Percentiles rank a stretch among this genome's conserved stretches.
Evolutionary conservation across 768 basidiomycete species (phyloP).

Genomic region (Hygrophorus russula): DNA sequence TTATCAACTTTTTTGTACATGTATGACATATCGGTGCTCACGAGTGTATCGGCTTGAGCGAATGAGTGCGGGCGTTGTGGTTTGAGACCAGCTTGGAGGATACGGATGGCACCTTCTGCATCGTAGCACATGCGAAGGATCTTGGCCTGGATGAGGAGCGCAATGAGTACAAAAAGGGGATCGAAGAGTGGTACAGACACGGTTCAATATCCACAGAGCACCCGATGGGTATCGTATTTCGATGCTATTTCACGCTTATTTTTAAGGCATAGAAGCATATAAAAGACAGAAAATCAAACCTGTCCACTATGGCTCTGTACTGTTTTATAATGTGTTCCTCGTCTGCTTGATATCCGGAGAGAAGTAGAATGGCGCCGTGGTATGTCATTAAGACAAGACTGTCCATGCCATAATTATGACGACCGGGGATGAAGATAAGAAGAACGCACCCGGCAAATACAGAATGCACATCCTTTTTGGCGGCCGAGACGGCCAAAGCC

Average conservation of each 20-base stretch:
- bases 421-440: not conserved
- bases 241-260: conserved; percentile 24
- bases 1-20: not conserved
- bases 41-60: conserved; percentile 63
- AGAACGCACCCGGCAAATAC: conserved; percentile 60
- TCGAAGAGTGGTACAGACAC: conserved; percentile 22
- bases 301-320: conserved; percentile 54
- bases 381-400: conserved; percentile 79
- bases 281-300: conserved; percentile 25
- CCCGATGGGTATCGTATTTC: conserved; percentile 52
- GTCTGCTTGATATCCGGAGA: conserved; percentile 70
- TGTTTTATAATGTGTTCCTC: conserved; percentile 50
- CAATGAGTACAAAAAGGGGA: not conserved
- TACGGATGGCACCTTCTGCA: conserved; percentile 51
- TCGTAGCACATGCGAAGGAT: conserved; percentile 63
- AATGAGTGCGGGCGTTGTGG: conserved; percentile 45
- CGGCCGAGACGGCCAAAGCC: conserved; percentile 58
- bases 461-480: conserved; percentile 58
- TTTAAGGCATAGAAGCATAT: not conserved
- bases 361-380: conserved; percentile 55
- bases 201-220: conserved; percentile 64
- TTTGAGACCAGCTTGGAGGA: conserved; percentile 46
- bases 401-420: conserved; percentile 1
- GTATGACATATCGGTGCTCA: conserved; percentile 16
- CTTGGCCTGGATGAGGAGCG: conserved; percentile 39